phyloP scores from a whole-genome alignment of 106 monocot genomes.

The Acorus gramineus region DNA sequence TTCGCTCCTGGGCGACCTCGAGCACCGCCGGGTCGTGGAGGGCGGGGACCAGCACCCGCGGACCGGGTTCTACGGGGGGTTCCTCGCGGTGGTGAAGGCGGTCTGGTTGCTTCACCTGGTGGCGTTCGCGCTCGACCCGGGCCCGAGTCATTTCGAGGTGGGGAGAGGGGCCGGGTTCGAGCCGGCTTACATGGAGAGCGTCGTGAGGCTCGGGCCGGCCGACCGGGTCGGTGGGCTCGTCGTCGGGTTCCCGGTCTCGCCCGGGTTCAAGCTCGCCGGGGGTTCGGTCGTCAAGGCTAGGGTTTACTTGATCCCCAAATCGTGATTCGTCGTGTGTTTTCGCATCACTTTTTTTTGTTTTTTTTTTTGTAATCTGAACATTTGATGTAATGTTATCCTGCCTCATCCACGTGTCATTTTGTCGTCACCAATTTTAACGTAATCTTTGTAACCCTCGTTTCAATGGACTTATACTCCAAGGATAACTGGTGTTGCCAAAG shows the following conservation, averaged over 20 bases:
- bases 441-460: too few species aligned
- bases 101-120: constrained; percentile 88
- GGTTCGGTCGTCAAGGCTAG: constrained; percentile 56
- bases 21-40: constrained; percentile 41
- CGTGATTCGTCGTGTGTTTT: too few species aligned
- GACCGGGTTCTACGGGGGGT: constrained; percentile 77
- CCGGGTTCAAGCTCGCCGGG: constrained; percentile 71
- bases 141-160: constrained; percentile 75
- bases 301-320: constrained; percentile 42
- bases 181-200: constrained; percentile 79
- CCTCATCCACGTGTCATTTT: too few species aligned
- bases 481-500: too few species aligned
- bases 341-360: too few species aligned
- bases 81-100: constrained; percentile 64
- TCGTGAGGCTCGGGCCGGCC: constrained; percentile 30
- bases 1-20: constrained; percentile 46
- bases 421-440: too few species aligned
- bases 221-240: constrained; percentile 54
- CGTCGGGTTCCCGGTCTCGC: constrained; percentile 65
- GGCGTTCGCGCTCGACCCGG: constrained; percentile 76
- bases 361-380: too few species aligned
- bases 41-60: constrained; percentile 46
- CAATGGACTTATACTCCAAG: too few species aligned
- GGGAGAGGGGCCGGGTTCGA: constrained; percentile 59
- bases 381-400: too few species aligned